phyloP scores from a whole-genome alignment of 805 yeast species.

The Candida wancherniae region DNA sequence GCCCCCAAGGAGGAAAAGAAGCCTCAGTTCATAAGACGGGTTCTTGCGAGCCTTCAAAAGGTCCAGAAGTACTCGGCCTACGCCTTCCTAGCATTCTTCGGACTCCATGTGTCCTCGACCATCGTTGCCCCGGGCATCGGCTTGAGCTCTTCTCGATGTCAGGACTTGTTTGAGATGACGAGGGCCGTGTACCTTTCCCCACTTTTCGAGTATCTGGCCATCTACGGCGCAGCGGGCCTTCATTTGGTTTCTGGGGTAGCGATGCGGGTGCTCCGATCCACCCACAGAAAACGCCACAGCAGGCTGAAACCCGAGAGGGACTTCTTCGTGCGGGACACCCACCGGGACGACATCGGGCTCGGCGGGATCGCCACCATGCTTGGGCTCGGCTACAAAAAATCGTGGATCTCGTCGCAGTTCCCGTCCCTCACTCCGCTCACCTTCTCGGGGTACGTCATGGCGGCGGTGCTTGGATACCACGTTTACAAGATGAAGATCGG shows the following conservation, averaged over 20 bases:
- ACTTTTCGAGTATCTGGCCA: constrained; percentile 43
- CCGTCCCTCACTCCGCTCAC: constrained; percentile 53
- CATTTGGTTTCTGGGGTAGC: constrained; percentile 55
- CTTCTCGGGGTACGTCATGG: constrained; percentile 54
- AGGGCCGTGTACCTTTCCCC: constrained; percentile 57
- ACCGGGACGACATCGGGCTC: constrained; percentile 49
- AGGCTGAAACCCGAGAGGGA: constrained; percentile 6
- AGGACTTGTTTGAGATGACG: constrained; percentile 55
- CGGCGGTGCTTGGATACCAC: constrained; percentile 45
- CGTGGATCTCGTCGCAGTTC: constrained; percentile 38
- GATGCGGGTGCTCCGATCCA: constrained; percentile 28
- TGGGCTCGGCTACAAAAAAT: constrained; percentile 50
- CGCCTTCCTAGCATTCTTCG: constrained; percentile 51
- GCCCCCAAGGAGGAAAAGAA: constrained; percentile 1
- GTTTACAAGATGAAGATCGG: constrained; percentile 41
- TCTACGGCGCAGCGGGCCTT: constrained; percentile 40
- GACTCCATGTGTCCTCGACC: constrained; percentile 54
- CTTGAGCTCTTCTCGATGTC: constrained; percentile 39
- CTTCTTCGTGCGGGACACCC: constrained; percentile 25
- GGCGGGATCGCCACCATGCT: constrained; percentile 55
- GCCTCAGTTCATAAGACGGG: constrained; percentile 4
- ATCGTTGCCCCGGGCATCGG: constrained; percentile 46
- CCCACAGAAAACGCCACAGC: constrained; percentile 10
- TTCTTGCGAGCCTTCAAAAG: constrained; percentile 14
- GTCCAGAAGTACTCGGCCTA: constrained; percentile 60